Percentiles rank a stretch among this genome's conserved stretches.
Evolutionary conservation across 345 rosid genomes (phyloP).

Genomic region (Raphanus raphanistrum): DNA sequence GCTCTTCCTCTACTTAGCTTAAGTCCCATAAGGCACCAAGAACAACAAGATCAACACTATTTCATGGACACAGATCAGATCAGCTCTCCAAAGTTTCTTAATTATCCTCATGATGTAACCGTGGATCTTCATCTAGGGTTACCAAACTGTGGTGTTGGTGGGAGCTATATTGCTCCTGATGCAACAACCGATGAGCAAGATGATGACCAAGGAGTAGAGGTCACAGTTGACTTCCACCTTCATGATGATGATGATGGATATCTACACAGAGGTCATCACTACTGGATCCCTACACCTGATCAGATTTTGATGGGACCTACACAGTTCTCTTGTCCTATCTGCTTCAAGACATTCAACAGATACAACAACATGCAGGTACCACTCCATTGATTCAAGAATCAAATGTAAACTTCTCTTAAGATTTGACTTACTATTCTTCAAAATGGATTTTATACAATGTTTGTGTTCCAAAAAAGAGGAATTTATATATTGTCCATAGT

Average conservation of each 20-base stretch:
- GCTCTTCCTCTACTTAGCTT: constrained; percentile 87
- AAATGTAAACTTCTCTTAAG: background rate
- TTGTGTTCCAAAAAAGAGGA: background rate
- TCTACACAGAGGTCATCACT: constrained; percentile 61
- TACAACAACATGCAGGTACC: constrained; percentile 99
- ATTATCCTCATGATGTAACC: constrained; percentile 47
- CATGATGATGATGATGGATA: constrained; percentile 38
- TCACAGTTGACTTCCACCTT: constrained; percentile 29
- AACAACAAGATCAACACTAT: constrained; percentile 46
- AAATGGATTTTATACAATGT: background rate
- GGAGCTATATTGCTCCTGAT: constrained; percentile 16
- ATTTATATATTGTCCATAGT: background rate
- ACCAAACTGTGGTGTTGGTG: constrained; percentile 46
- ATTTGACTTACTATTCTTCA: constrained; percentile 2
- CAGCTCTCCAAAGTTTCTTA: constrained; percentile 22
- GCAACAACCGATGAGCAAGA: constrained; percentile 23
- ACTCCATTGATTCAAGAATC: background rate
- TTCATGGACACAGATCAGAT: constrained; percentile 35
- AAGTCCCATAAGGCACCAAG: constrained; percentile 59
- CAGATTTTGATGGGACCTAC: constrained; percentile 98
- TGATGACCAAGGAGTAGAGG: constrained; percentile 53
- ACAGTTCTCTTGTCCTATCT: constrained; percentile 96
- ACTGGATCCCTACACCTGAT: constrained; percentile 98
- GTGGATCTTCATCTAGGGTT: constrained; percentile 90
- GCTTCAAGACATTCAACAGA: constrained; percentile 99